Base-by-base conservation (phyloP, 345 rosid species). In the Melaleuca quinquenervia region DNA sequence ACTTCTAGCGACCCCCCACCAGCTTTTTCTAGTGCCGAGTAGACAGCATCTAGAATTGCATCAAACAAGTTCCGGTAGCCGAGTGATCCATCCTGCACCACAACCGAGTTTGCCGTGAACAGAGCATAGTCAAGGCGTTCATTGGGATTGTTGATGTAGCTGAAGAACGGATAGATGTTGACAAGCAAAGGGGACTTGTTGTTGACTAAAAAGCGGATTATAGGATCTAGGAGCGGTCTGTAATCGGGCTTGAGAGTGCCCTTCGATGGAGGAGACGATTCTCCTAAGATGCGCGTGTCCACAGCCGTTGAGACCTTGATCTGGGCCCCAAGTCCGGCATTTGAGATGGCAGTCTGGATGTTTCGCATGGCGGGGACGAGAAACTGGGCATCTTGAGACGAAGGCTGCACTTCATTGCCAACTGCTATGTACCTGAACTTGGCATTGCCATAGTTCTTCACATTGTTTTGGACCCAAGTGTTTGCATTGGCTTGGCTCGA, bases 361-460 rank as follows among this genome's bases (percentile, higher is more conserved):
- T 92, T 92, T 75, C 84, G 86, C 93, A 94, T 90, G n/a, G 94
- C 97, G 0, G 91, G 92, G 48, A 91, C 87, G 27, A 93, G 91
- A 58, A 22, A 56, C 10, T 52, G 88, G 12, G 94, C 89, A 5
- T 1, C 56, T 3, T 82, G 8, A 75, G 88, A 85, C 12, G 86
- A 78, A 0, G 93, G 91, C 26, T 89, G 53, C 22, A 91, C 89
- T 84, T 95, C 96, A 48, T 95, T 95, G 36, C 96, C 98, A 12
- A 93, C 96, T 3, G 92, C 89, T 27, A 95, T 87, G 87, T 94
- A 94, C 24, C 89, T 85, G 89, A 94, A 91, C 14, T 70, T 89
- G 85, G 93, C 95, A 52, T 90, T 51, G 24, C 52, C 45, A 44
- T 90, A 91, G 85, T 76, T 90, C 29, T 3, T 41, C 54, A 95